Evolutionary conservation across 73 alveolate species (phyloP).

Genomic region (Halteria grandinella): DNA sequence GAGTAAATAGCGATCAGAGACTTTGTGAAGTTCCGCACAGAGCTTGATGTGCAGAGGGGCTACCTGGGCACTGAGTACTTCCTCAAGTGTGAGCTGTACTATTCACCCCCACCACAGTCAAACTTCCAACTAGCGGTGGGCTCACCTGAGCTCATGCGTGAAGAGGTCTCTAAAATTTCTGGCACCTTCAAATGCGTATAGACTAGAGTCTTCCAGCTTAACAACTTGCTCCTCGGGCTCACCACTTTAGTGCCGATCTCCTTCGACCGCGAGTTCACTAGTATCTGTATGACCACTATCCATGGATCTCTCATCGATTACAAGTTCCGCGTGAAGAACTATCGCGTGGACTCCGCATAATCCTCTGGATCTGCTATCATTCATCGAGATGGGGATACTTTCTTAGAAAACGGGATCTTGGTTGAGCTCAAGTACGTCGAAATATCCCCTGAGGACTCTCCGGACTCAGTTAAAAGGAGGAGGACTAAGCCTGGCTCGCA

Average conservation of each 20-base stretch:
- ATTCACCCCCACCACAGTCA: slow-evolving; percentile 26
- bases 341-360: not conserved
- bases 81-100: slow-evolving; percentile 49
- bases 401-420: slow-evolving; percentile 42
- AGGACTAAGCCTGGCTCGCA: not conserved
- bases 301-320: slow-evolving; percentile 45
- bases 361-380: not conserved
- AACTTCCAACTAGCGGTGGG: slow-evolving; percentile 13
- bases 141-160: slow-evolving; percentile 23
- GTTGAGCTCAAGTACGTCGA: slow-evolving; percentile 21
- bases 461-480: not conserved
- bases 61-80: slow-evolving; percentile 56
- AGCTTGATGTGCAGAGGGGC: slow-evolving; percentile 45
- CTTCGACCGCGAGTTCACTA: slow-evolving; percentile 37
- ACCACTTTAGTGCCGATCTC: slow-evolving; percentile 25
- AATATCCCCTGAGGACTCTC: not conserved
- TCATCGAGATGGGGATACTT: slow-evolving; percentile 33
- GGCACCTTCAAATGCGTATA: slow-evolving; percentile 6
- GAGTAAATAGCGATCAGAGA: slow-evolving; percentile 46
- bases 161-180: slow-evolving; percentile 8
- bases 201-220: slow-evolving; percentile 24
- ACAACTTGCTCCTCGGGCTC: slow-evolving; percentile 1
- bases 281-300: slow-evolving; percentile 15
- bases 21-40: slow-evolving; percentile 44
- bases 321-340: slow-evolving; percentile 22